Evolutionary conservation across 257 asterid genomes (phyloP), one percentile per base, ranked within the genome.

Genomic region (Cordia subcordata): DNA sequence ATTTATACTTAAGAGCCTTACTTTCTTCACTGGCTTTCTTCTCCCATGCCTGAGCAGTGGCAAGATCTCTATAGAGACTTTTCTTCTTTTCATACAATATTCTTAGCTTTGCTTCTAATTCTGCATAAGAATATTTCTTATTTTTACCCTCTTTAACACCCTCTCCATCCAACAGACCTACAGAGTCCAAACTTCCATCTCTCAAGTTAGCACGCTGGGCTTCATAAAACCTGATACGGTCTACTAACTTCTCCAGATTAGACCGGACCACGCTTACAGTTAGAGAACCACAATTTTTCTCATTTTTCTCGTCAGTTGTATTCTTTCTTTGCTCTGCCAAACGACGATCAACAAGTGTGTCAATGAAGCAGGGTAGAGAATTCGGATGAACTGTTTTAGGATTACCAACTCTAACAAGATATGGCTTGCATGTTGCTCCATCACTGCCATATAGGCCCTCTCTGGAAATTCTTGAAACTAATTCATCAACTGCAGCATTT

Each of bases 401-500:
- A 67, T 86, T 86, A 77, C 99, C 99, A 72, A 93, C 96, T 75
- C 99, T 81, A 69, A 93, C 97, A 57, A 93, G 87, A 83, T 82
- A 89, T 62, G 99, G 99, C 64, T 72, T 93, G 72, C 82, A 81
- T 65, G 63, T 75, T 69, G 62, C 66, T 73, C 99, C 99, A 81
- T 88, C 77, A 64, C 77, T 63, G 20, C 80, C 94, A 81, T 76
- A 80, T 50, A 93, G 82, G 55, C 97, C 97, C 71, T 82, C 95
- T 65, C 82, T 75, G 15, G 86, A 79, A 75, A 93, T 78, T 82
- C 99, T 80, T 55, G 96, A 80, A 37, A 93, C 95, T 56, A 93
- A 75, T 77, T 93, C 99, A 74, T 93, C 99, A 58, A 93, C 97
- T 57, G 99, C 97, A 66, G 99, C 99, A 84, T 93, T 93, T 56